Percentiles rank a stretch among this genome's conserved stretches.
Conservation (phyloP, 805 yeast species). For the Cyberlindnera maritima region DNA sequence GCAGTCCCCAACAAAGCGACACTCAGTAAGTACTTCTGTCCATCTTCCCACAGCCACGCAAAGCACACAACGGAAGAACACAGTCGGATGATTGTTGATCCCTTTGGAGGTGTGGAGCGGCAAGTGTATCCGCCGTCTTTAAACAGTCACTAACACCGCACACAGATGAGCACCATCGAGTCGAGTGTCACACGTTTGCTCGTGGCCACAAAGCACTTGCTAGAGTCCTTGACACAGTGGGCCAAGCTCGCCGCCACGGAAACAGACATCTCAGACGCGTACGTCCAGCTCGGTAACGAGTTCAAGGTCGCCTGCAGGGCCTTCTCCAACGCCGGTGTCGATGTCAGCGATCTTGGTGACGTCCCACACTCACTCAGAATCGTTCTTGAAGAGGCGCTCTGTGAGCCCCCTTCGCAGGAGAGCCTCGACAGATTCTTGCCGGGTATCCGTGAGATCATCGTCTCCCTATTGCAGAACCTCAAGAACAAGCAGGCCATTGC, state of each 20-base stretch:
- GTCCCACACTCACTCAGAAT: slow-evolving; percentile 80
- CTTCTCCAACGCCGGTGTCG: slow-evolving; percentile 75
- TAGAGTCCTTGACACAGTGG: slow-evolving; percentile 91
- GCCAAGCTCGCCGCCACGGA: slow-evolving; percentile 78
- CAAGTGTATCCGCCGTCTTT: not conserved
- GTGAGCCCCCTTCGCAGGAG: slow-evolving; percentile 81
- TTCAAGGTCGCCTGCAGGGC: slow-evolving; percentile 83
- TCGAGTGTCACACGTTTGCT: slow-evolving; percentile 75
- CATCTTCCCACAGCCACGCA: not conserved
- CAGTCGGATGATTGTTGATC: not conserved
- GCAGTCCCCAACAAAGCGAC: slow-evolving; percentile 25
- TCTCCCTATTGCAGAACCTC: slow-evolving; percentile 70
- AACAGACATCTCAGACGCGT: slow-evolving; percentile 81
- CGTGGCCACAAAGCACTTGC: slow-evolving; percentile 82
- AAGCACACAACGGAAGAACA: not conserved
- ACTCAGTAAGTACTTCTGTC: slow-evolving; percentile 24
- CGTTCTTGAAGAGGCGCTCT: slow-evolving; percentile 81
- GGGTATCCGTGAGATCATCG: slow-evolving; percentile 80
- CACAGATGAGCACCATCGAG: slow-evolving; percentile 55
- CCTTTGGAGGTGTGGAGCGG: not conserved
- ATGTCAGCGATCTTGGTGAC: slow-evolving; percentile 80
- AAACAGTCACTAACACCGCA: not conserved
- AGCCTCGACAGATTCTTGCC: slow-evolving; percentile 81
- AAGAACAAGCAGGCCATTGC: slow-evolving; percentile 73
- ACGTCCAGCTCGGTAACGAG: slow-evolving; percentile 90